These are phyloP conservation scores for Eucalyptus lansdowneana DNA, from an alignment of 345 rosid genomes.

Conservation along the genomic window DNA sequence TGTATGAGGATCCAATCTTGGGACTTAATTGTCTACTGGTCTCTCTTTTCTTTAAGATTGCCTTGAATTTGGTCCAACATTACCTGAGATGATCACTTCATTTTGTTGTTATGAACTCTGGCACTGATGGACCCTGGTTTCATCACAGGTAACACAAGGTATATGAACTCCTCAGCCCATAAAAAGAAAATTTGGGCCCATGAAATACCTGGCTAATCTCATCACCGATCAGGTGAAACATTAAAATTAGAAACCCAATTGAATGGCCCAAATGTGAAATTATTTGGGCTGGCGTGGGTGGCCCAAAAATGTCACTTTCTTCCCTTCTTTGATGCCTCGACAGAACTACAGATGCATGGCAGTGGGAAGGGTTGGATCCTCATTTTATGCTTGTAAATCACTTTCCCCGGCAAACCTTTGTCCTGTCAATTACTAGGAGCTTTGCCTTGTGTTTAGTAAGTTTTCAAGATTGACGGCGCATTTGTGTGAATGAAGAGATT, in stretches of 20 bases:
- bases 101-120: not conserved
- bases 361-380: not conserved
- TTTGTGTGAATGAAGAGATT: not conserved
- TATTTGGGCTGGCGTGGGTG: not conserved
- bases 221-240: not conserved
- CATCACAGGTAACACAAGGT: not conserved
- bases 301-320: not conserved
- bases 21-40: not conserved
- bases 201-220: not conserved
- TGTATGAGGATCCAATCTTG: not conserved
- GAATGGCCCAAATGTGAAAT: not conserved
- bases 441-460: not conserved
- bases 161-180: not conserved
- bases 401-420: not conserved
- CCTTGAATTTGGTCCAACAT: not conserved
- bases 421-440: not conserved
- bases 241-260: not conserved
- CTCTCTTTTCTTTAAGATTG: not conserved
- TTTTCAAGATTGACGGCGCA: not conserved
- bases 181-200: not conserved
- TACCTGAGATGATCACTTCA: not conserved
- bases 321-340: not conserved
- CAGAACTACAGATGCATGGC: not conserved
- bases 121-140: not conserved
- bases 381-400: not conserved